Conservation (phyloP, 345 rosid genomes). For the Gynandropsis gynandra region DNA sequence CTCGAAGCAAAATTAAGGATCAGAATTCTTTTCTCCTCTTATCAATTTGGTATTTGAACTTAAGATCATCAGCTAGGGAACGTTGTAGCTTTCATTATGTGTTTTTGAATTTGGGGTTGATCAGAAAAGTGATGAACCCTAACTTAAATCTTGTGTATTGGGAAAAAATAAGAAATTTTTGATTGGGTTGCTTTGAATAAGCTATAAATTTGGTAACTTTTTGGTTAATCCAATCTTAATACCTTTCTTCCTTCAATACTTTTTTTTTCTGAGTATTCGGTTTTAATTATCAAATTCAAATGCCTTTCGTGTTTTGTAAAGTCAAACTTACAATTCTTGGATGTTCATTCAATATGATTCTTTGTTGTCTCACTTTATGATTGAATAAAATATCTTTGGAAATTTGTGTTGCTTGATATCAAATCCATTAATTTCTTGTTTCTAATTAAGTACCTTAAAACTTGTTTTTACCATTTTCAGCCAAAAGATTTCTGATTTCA, state of each 20-base stretch:
- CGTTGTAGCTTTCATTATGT: not conserved
- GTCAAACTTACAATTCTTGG: constrained; percentile 10
- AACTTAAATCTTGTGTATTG: not conserved
- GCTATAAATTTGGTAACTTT: constrained; percentile 8
- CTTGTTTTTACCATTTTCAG: constrained; percentile 30
- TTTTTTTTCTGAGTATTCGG: constrained; percentile 13
- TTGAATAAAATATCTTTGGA: not conserved
- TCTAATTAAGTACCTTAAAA: constrained; percentile 12
- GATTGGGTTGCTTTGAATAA: constrained; percentile 14
- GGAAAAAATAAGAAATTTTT: not conserved
- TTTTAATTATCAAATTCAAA: constrained; percentile 6
- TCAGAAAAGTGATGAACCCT: not conserved
- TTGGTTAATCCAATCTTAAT: constrained; percentile 11
- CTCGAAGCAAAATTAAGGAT: no score
- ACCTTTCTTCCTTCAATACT: constrained; percentile 25
- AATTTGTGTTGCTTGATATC: not conserved
- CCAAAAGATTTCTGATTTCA: constrained; percentile 25
- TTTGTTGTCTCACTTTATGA: constrained; percentile 12
- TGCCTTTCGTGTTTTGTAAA: constrained; percentile 14
- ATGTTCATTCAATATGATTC: constrained; percentile 16
- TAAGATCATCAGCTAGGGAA: no score
- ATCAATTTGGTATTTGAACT: no score
- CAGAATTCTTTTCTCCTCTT: no score
- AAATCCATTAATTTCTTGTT: constrained; percentile 16
- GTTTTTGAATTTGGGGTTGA: not conserved